Evolutionary conservation across 225 moss, liverwort and hornwort genomes (phyloP), one percentile per base, ranked within the genome.

Genomic region (Ulota crispa): DNA sequence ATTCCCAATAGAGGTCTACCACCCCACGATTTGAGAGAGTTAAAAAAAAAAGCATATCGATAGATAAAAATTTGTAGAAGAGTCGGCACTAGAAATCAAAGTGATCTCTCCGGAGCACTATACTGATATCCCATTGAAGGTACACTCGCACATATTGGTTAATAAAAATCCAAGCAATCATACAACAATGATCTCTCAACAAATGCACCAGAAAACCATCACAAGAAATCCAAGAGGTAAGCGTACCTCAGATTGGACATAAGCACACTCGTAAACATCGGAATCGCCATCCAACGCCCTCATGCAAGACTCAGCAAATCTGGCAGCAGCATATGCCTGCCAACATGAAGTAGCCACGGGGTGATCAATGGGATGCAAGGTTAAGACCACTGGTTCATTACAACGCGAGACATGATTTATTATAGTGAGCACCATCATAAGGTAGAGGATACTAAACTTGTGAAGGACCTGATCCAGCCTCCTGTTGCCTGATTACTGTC

Each of bases 311-410:
- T 96, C 99, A 16, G 99, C 95, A 81, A 99, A 99, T 88, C 94
- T 99, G 27, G 99, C 99, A 78, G 99, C 99, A 75, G 99, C 99
- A 77, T 96, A 99, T 41, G 99, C 99, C 99, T 99, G 89, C 63
- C 78, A 12, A 74, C 32, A 61, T 4, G 65, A 30, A 82, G 14
- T 10, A 79, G 52, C 11, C 77, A 34, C 45, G 43, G 12, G 37
- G 13, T 54, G 37, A 54, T 66, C 39, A 54, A 24, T 28, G 41
- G 10, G 27, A 24, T 20, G 66, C 23, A 52, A 56, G 16, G 32
- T 39, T 45, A 31, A 26, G 80, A 64, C 8, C 39, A 70, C 30
- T n/a, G 4, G 18, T 21, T 52, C 8, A 36, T 47, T 64, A 12
- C 8, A 21, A 32, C 3, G 32, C 9, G 3, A 36, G 37, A 50